These are phyloP conservation scores for Cryptococcus floricola DNA, from an alignment of 1,284 basidiomycete species.

Conservation along the genomic window DNA sequence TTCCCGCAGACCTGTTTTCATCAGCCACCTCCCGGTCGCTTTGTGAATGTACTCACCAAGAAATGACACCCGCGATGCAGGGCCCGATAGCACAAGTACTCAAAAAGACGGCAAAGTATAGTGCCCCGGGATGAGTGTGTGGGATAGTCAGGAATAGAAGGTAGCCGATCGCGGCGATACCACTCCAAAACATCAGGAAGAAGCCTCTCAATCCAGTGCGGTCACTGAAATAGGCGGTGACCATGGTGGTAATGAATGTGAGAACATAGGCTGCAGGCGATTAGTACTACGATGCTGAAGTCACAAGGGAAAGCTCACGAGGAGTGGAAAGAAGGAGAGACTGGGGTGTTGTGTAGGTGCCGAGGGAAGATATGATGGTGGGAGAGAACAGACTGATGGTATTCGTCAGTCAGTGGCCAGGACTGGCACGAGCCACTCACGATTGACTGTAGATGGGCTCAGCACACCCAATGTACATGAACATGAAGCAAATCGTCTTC, in stretches of 20 bases:
- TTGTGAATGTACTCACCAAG: slow-evolving; percentile 26
- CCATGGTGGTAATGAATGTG: slow-evolving; percentile 52
- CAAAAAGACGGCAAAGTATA: slow-evolving; percentile 52
- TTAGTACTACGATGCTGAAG: slow-evolving; percentile 5
- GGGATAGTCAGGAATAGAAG: slow-evolving; percentile 45
- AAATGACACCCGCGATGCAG: slow-evolving; percentile 50
- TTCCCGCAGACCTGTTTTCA: not conserved
- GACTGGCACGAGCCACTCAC: slow-evolving; percentile 11
- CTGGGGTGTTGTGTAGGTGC: slow-evolving; percentile 44
- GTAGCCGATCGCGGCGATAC: slow-evolving; percentile 49
- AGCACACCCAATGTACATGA: slow-evolving; percentile 48
- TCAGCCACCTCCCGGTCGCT: not conserved
- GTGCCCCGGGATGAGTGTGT: slow-evolving; percentile 28
- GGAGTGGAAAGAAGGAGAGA: slow-evolving; percentile 49
- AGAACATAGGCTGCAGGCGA: slow-evolving; percentile 48
- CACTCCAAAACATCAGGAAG: slow-evolving; percentile 51
- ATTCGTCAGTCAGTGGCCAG: not conserved
- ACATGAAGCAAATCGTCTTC: slow-evolving; percentile 35
- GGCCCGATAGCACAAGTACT: slow-evolving; percentile 47
- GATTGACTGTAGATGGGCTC: slow-evolving; percentile 47
- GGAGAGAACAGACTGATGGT: slow-evolving; percentile 45
- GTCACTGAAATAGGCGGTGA: slow-evolving; percentile 49
- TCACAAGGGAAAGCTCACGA: slow-evolving; percentile 22
- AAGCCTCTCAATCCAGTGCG: slow-evolving; percentile 42
- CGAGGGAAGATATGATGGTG: slow-evolving; percentile 49